Conservation (phyloP, 768 basidiomycete genomes). For the Kwoniella pini region DNA sequence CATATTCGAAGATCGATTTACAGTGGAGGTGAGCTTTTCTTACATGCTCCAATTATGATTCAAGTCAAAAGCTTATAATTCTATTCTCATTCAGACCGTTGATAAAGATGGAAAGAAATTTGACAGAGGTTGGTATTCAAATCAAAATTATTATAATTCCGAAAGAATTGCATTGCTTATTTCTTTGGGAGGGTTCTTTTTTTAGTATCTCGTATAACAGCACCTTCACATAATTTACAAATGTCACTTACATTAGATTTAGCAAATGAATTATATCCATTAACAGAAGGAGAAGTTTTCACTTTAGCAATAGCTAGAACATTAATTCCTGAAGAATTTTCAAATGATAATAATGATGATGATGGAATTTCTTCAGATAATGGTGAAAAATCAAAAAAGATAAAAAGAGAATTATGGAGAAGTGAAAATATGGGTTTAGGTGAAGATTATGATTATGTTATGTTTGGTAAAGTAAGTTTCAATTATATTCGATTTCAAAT, state of each 20-base stretch:
- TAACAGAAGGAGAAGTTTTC: conserved; percentile 69
- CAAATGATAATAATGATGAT: conserved; percentile 21
- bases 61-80: too few species aligned
- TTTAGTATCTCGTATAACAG: conserved; percentile 86
- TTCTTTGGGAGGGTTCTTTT: not conserved
- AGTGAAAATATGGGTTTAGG: conserved; percentile 79
- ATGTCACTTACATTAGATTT: conserved; percentile 94
- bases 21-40: conserved; percentile 62
- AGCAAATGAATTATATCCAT: conserved; percentile 85
- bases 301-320: conserved; percentile 73
- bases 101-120: conserved; percentile 88
- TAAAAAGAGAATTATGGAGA: conserved; percentile 60
- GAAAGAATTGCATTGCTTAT: not conserved
- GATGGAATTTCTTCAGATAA: conserved; percentile 33
- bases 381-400: conserved; percentile 29
- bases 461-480: conserved; percentile 88
- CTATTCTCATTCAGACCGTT: conserved; percentile 43
- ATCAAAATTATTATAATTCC: not conserved
- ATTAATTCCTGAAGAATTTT: conserved; percentile 38
- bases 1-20: conserved; percentile 93
- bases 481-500: too few species aligned
- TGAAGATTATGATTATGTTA: conserved; percentile 97
- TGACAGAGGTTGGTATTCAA: conserved; percentile 89
- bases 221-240: conserved; percentile 82
- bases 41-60: too few species aligned